Conservation (phyloP, 2,329 filamentous ascomycete species). For the Pseudogymnoascus sp. region DNA sequence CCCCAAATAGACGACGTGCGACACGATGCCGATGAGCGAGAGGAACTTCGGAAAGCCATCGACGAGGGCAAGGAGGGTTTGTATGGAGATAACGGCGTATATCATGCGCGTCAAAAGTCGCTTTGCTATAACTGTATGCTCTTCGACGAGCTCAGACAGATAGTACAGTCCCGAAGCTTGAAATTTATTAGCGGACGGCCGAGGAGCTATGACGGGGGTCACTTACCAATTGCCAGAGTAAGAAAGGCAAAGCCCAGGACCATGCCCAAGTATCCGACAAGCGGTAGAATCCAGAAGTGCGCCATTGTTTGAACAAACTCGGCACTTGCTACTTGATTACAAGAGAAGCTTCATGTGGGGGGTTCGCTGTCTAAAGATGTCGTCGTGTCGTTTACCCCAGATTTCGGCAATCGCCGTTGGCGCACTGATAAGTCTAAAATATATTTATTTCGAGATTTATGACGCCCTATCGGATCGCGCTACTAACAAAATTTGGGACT, state of each 20-base stretch:
- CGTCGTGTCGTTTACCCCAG: conserved; percentile 7
- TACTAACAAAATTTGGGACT: background rate
- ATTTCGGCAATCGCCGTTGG: conserved; percentile 6
- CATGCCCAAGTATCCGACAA: conserved; percentile 84
- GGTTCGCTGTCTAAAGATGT: background rate
- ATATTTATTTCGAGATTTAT: conserved; percentile 9
- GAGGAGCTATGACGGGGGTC: background rate
- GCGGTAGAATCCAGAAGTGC: conserved; percentile 80
- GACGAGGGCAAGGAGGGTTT: conserved; percentile 66
- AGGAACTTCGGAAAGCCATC: conserved; percentile 79
- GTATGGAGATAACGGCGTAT: conserved; percentile 69
- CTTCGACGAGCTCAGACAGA: conserved; percentile 93
- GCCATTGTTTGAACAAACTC: conserved; percentile 24
- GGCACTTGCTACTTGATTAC: conserved; percentile 1
- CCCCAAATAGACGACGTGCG: conserved; percentile 78
- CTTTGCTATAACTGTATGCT: conserved; percentile 90
- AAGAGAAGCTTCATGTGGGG: background rate
- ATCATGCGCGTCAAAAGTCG: conserved; percentile 79
- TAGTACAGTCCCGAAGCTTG: conserved; percentile 96
- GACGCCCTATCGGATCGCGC: conserved; percentile 1
- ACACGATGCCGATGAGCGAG: conserved; percentile 66
- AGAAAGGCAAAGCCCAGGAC: conserved; percentile 87
- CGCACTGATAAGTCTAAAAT: conserved; percentile 9
- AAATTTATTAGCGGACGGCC: conserved; percentile 8
- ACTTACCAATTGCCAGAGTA: conserved; percentile 80